Conservation (phyloP, 305 asterid genomes). For the Rubia occidens region DNA sequence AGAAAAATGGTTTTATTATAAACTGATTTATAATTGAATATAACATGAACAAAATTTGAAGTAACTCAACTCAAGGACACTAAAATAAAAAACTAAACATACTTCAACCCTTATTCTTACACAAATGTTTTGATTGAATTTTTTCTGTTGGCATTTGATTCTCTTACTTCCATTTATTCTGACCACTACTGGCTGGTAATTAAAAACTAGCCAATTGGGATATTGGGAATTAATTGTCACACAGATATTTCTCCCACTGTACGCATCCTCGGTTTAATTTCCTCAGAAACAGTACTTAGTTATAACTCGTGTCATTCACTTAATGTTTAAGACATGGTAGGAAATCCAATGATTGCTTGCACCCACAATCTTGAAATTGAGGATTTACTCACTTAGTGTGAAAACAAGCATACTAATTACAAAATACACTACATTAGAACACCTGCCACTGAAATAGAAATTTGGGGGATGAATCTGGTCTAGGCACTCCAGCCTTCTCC, state of each 20-base stretch:
- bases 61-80: neutral
- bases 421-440: no score
- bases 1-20: neutral
- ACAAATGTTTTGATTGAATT: neutral
- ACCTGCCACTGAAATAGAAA: neutral
- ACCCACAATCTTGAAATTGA: neutral
- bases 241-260: neutral
- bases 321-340: neutral
- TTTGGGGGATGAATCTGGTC: neutral
- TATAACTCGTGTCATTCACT: neutral
- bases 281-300: neutral
- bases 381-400: neutral
- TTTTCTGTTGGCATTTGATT: neutral
- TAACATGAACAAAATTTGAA: neutral
- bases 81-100: neutral
- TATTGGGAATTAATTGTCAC: neutral
- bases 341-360: neutral
- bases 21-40: neutral
- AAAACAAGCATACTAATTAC: neutral
- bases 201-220: neutral
- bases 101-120: neutral
- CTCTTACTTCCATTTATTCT: neutral
- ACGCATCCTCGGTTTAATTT: neutral
- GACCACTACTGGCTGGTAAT: neutral
- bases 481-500: neutral